Evolutionary conservation across 345 rosid genomes (phyloP).

Genomic region (Sisymbrium irio): DNA sequence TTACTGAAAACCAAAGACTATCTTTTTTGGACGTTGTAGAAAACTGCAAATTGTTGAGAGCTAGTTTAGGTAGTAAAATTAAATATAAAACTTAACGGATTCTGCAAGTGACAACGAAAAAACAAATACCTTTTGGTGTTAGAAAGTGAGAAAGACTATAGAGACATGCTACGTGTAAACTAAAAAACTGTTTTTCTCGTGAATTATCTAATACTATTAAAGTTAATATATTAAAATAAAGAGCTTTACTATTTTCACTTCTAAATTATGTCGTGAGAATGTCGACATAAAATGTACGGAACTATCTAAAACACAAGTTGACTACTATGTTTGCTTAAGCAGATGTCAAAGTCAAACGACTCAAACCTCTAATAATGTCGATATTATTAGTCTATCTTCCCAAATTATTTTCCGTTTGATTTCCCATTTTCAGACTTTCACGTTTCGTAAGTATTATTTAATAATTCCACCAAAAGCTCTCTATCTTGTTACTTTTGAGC

Average conservation of each 20-base stretch:
- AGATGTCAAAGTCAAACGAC: slow-evolving; percentile 13
- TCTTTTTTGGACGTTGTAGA: neutral
- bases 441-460: too few relatives aligned
- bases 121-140: neutral
- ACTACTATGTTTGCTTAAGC: neutral
- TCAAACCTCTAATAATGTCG: slow-evolving; percentile 16
- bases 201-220: neutral
- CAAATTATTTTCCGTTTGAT: neutral
- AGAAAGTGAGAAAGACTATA: neutral
- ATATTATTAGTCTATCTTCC: slow-evolving; percentile 22
- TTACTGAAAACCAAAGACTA: neutral
- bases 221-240: neutral
- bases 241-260: slow-evolving; percentile 14
- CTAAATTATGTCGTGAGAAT: slow-evolving; percentile 24
- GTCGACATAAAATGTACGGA: slow-evolving; percentile 33
- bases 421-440: neutral
- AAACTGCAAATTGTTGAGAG: neutral
- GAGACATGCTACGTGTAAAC: slow-evolving; percentile 6
- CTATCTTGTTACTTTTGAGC: neutral
- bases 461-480: neutral
- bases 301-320: slow-evolving; percentile 7
- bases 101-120: neutral
- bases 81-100: neutral
- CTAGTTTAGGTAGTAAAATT: neutral
- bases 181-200: slow-evolving; percentile 13